Evolutionary conservation across 2,329 filamentous ascomycete species (phyloP).

Genomic region (Nannizziopsis arthrosporioides): DNA sequence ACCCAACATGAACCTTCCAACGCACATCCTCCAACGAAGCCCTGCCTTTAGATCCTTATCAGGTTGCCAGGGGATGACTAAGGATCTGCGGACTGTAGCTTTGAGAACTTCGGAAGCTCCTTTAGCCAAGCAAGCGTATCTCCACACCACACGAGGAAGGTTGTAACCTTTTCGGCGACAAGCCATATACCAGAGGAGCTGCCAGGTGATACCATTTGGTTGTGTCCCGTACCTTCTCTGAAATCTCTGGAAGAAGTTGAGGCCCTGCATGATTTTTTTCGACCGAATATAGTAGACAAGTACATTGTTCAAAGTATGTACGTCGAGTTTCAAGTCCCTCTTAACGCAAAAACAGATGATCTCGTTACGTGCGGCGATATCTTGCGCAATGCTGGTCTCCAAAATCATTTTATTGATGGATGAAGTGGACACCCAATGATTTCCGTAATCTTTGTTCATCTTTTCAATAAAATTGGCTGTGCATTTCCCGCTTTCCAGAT

Average conservation of each 20-base stretch:
- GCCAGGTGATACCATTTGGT: slow-evolving; percentile 20
- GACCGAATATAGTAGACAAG: slow-evolving; percentile 21
- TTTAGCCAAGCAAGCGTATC: slow-evolving; percentile 35
- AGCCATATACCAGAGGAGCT: slow-evolving; percentile 34
- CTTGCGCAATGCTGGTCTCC: slow-evolving; percentile 20
- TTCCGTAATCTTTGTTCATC: slow-evolving; percentile 28
- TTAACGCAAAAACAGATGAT: slow-evolving; percentile 25
- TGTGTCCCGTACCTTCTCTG: slow-evolving; percentile 9
- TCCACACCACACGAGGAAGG: slow-evolving; percentile 37
- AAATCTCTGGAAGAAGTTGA: slow-evolving; percentile 16
- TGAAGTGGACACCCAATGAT: slow-evolving; percentile 28
- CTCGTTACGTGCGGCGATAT: slow-evolving; percentile 21
- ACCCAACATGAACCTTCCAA: slow-evolving; percentile 14
- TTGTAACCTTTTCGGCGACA: slow-evolving; percentile 31
- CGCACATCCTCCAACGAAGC: neutral
- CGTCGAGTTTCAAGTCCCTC: slow-evolving; percentile 21
- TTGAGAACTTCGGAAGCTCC: slow-evolving; percentile 26
- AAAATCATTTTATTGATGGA: slow-evolving; percentile 31
- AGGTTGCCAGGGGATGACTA: neutral
- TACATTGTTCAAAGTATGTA: slow-evolving; percentile 22
- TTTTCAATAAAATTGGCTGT: slow-evolving; percentile 28
- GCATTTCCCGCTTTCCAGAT: slow-evolving; percentile 25
- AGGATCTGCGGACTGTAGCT: slow-evolving; percentile 16
- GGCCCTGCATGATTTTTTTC: slow-evolving; percentile 14
- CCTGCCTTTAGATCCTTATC: neutral